Conservation (phyloP, 768 basidiomycete species). For the Termitomyces sp. region DNA sequence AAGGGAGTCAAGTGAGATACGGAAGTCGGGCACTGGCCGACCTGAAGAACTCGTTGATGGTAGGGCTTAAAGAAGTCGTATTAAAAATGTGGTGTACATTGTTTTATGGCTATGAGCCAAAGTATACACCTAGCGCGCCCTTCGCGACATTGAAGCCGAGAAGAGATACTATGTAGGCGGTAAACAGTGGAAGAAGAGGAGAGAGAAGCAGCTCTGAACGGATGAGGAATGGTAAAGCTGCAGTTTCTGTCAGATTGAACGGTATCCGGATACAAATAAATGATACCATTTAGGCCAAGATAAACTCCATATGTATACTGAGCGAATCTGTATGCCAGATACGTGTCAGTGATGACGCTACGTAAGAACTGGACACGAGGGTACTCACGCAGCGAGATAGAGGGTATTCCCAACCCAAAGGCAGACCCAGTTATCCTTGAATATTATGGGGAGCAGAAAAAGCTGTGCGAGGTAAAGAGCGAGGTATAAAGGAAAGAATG, state of each 20-base stretch:
- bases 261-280: not conserved
- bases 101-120: conserved; percentile 40
- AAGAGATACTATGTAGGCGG: conserved; percentile 80
- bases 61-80: not conserved
- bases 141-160: conserved; percentile 90
- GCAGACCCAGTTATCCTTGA: conserved; percentile 90
- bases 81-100: not conserved
- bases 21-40: not conserved
- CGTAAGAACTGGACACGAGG: not conserved
- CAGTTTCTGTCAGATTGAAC: conserved; percentile 5
- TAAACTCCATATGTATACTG: conserved; percentile 94
- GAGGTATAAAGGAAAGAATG: conserved; percentile 93
- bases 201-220: conserved; percentile 89
- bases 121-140: conserved; percentile 77
- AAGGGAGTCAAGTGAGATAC: too few species aligned
- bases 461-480: conserved; percentile 88
- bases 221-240: conserved; percentile 92
- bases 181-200: conserved; percentile 83
- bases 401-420: conserved; percentile 90
- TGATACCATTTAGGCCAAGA: conserved; percentile 72
- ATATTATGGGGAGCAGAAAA: conserved; percentile 78
- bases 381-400: conserved; percentile 77
- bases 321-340: conserved; percentile 50
- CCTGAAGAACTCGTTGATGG: not conserved
- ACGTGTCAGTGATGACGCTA: not conserved